phyloP scores from a whole-genome alignment of 2,329 filamentous ascomycete species.

The Paecilomyces variotii region DNA sequence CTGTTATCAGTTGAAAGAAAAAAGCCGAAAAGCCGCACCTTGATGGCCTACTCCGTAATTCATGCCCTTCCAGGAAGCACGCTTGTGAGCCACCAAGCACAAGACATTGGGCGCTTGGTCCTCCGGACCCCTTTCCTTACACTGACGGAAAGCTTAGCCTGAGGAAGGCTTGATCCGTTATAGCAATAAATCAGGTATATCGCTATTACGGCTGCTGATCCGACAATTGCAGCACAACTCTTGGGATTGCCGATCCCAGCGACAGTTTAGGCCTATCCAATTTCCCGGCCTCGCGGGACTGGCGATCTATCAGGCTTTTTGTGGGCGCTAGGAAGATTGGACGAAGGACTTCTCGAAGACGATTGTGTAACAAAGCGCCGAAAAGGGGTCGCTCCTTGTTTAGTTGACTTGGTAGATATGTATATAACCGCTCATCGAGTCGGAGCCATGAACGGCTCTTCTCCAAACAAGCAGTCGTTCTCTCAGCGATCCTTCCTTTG shows the following conservation, averaged over 20 bases:
- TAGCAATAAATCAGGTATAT: neutral
- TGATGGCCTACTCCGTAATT: neutral
- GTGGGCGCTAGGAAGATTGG: neutral
- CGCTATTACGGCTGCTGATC: neutral
- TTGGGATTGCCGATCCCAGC: neutral
- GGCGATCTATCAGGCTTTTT: neutral
- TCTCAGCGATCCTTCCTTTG: neutral
- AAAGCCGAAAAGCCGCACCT: neutral
- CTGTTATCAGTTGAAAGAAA: neutral
- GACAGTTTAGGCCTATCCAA: neutral
- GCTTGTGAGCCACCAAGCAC: neutral
- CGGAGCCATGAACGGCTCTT: neutral
- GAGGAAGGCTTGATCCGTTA: neutral
- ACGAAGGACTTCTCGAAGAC: neutral
- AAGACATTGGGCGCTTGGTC: neutral
- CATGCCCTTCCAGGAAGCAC: neutral
- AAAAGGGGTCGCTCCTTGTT: neutral
- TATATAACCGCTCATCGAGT: neutral
- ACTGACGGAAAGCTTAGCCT: neutral
- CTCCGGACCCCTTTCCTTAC: neutral
- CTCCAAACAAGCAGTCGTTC: neutral
- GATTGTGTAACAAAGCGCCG: neutral
- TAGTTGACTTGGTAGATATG: neutral
- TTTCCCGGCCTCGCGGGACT: neutral
- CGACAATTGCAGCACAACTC: neutral